Evolutionary conservation across 495 filamentous ascomycete species (phyloP).

Genomic region (Letharia columbiana): DNA sequence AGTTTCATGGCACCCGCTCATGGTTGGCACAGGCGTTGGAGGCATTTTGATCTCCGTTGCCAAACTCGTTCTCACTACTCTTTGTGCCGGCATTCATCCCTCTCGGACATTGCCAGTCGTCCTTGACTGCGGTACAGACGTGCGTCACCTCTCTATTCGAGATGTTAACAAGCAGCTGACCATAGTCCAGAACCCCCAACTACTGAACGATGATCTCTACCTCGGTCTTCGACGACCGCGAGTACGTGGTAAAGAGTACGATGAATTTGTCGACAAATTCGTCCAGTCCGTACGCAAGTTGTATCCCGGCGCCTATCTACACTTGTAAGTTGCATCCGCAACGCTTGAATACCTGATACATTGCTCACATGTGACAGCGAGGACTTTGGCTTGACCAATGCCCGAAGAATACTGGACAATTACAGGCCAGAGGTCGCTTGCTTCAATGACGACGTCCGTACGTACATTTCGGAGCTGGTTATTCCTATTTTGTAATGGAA

Average conservation of each 20-base stretch:
- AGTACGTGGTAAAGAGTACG: conserved; percentile 64
- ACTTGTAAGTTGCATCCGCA: conserved; percentile 47
- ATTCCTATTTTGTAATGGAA: no score
- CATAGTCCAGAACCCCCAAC: conserved; percentile 47
- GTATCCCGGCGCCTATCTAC: conserved; percentile 75
- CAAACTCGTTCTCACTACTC: conserved; percentile 71
- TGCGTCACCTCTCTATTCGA: background rate
- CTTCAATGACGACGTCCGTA: conserved; percentile 81
- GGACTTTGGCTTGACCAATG: conserved; percentile 52
- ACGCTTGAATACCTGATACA: background rate
- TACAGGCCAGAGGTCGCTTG: conserved; percentile 65
- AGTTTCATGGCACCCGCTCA: background rate
- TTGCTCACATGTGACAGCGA: conserved; percentile 30
- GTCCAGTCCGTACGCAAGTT: conserved; percentile 55
- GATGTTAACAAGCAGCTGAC: background rate
- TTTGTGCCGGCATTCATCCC: conserved; percentile 81
- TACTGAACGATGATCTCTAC: conserved; percentile 75
- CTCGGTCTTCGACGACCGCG: conserved; percentile 63
- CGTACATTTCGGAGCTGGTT: no score
- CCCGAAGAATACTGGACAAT: conserved; percentile 61
- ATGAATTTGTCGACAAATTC: conserved; percentile 68
- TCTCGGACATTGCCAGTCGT: conserved; percentile 72
- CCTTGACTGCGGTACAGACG: conserved; percentile 77
- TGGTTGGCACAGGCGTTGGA: conserved; percentile 53
- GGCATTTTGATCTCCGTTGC: conserved; percentile 78